phyloP scores from a whole-genome alignment of 164 flowering plant genomes.

The Liquidambar formosana region DNA sequence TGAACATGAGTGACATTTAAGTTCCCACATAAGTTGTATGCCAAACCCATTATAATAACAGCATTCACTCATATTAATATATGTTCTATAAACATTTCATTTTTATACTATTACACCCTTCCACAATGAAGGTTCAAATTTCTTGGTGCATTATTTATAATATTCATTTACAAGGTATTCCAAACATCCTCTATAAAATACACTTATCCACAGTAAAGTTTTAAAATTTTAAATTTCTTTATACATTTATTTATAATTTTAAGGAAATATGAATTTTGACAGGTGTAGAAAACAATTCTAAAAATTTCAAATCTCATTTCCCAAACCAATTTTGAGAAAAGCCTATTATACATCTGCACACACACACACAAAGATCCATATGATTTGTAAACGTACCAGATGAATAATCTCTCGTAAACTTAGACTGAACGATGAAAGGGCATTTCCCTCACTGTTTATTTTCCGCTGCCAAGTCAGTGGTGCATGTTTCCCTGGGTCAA shows the following conservation, averaged over 20 bases:
- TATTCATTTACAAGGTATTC: too few relatives aligned
- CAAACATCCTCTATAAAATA: too few relatives aligned
- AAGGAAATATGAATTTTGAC: neutral
- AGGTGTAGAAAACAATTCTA: neutral
- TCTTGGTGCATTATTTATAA: too few relatives aligned
- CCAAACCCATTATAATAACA: neutral
- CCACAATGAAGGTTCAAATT: too few relatives aligned
- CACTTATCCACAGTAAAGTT: neutral
- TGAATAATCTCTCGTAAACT: constrained; percentile 48
- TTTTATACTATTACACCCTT: neutral
- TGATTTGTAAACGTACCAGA: constrained; percentile 48
- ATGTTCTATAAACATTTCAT: neutral
- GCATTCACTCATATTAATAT: neutral
- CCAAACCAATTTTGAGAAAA: neutral
- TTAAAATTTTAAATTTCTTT: too few relatives aligned
- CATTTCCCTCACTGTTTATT: constrained; percentile 38
- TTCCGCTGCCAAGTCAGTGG: constrained; percentile 78
- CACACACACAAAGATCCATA: neutral
- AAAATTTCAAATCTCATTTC: neutral
- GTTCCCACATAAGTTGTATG: neutral
- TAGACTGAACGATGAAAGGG: constrained; percentile 45
- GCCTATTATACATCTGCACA: neutral
- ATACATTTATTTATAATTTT: too few relatives aligned
- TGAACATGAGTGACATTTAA: neutral
- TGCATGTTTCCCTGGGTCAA: constrained; percentile 65